phyloP scores from a whole-genome alignment of 176 grass and related monocot species.

The sorghum (Sorghum bicolor) region DNA sequence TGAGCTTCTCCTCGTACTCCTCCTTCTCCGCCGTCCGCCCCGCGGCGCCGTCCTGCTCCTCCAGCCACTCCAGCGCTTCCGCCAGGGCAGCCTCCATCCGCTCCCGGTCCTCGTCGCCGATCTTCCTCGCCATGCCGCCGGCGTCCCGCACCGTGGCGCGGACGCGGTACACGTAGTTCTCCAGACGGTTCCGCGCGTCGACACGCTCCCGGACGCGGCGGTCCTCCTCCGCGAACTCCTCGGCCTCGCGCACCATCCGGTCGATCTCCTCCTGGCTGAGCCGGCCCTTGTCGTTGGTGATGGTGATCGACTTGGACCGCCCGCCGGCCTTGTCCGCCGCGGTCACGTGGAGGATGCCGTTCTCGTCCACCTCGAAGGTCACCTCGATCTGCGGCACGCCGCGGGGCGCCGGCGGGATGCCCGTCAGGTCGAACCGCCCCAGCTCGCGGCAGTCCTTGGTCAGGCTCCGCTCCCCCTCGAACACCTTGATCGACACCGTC shows the following conservation, averaged over 20 bases:
- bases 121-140: constrained; percentile 1
- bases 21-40: not conserved
- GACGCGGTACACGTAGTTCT: constrained; percentile 32
- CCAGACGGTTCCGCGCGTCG: constrained; percentile 22
- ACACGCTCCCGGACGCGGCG: constrained; percentile 10
- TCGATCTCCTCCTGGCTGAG: constrained; percentile 43
- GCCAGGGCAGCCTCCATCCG: constrained; percentile 8
- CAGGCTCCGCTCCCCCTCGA: constrained; percentile 57
- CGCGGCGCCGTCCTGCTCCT: not conserved
- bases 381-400: constrained; percentile 37
- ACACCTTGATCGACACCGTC: constrained; percentile 23
- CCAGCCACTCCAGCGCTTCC: constrained; percentile 34
- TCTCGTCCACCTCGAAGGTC: constrained; percentile 38
- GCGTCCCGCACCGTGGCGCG: not conserved
- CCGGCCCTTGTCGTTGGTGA: constrained; percentile 23
- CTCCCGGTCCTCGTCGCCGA: constrained; percentile 17
- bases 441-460: constrained; percentile 72
- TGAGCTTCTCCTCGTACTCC: constrained; percentile 27
- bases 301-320: constrained; percentile 26
- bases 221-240: constrained; percentile 36
- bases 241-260: constrained; percentile 38
- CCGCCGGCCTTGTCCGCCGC: constrained; percentile 23
- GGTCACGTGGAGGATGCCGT: constrained; percentile 28
- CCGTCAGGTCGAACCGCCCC: constrained; percentile 68
- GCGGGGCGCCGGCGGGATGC: constrained; percentile 56